Percentiles rank a stretch among this genome's conserved stretches.
phyloP scores from a whole-genome alignment of 1,284 basidiomycete genomes.

The Apiotrichum porosum region DNA sequence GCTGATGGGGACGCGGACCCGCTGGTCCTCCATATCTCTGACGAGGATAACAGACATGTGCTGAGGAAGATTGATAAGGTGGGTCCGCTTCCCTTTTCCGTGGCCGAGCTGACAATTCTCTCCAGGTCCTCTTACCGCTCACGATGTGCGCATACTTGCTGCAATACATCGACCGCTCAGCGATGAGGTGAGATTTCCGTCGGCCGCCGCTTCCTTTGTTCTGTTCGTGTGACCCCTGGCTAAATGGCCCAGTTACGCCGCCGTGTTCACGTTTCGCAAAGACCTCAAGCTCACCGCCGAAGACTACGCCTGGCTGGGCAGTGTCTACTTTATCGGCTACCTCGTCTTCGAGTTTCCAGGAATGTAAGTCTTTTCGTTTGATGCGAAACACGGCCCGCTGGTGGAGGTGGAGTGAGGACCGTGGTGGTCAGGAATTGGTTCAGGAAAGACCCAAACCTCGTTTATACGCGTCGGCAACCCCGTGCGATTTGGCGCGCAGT shows the following conservation, averaged over 20 bases:
- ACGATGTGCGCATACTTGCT: conserved; percentile 42
- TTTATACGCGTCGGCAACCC: too few species aligned
- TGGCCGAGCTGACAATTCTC: background rate
- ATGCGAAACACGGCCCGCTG: too few species aligned
- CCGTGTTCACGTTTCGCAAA: conserved; percentile 36
- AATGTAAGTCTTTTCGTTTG: conserved; percentile 16
- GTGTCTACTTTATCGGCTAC: conserved; percentile 28
- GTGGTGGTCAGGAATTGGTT: too few species aligned
- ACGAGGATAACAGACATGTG: conserved; percentile 28
- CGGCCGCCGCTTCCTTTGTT: too few species aligned
- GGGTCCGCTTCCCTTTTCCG: background rate
- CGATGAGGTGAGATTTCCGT: conserved; percentile 27
- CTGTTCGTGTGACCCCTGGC: too few species aligned
- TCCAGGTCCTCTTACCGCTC: conserved; percentile 34
- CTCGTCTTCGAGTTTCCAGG: conserved; percentile 35
- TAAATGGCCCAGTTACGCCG: conserved; percentile 38
- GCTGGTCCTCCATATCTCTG: conserved; percentile 1
- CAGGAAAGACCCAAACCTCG: too few species aligned
- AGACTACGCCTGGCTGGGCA: conserved; percentile 34
- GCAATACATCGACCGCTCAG: conserved; percentile 46
- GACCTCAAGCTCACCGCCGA: conserved; percentile 31
- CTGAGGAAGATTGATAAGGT: conserved; percentile 39
- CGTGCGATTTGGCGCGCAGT: too few species aligned
- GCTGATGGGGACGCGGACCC: too few species aligned
- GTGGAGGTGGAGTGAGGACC: too few species aligned